These are phyloP conservation scores for Mycena floridula DNA, from an alignment of 768 basidiomycete species.

Conservation along the genomic window DNA sequence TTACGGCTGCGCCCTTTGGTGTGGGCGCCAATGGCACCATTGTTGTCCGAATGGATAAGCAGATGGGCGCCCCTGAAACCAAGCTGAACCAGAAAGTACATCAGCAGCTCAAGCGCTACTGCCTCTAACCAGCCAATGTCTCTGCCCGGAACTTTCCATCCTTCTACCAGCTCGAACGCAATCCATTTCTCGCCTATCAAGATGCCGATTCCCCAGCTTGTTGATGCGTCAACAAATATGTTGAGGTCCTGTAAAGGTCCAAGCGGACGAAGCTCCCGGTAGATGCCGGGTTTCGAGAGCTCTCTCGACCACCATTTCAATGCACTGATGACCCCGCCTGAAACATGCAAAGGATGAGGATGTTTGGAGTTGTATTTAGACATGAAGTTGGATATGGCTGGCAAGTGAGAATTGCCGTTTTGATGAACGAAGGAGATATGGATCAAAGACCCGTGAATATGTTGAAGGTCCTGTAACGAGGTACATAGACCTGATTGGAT, in stretches of 20 bases:
- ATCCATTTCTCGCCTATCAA: conserved; percentile 1
- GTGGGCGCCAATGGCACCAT: no score
- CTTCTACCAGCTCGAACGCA: not conserved
- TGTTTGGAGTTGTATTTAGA: not conserved
- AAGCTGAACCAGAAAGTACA: no score
- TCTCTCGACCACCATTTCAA: conserved; percentile 1
- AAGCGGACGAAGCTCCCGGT: no score
- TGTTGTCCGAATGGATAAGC: no score
- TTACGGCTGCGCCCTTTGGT: conserved; percentile 1
- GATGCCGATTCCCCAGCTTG: conserved; percentile 5
- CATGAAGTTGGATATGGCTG: no score
- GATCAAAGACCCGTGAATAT: conserved; percentile 9
- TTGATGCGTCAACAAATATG: conserved; percentile 9
- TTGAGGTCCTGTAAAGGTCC: not conserved
- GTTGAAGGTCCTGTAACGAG: no score
- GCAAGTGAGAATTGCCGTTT: not conserved
- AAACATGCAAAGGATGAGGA: not conserved
- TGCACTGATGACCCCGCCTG: no score
- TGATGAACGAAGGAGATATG: conserved; percentile 12
- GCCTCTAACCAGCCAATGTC: no score
- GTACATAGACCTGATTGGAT: not conserved
- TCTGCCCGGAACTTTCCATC: no score
- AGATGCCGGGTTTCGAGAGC: not conserved
- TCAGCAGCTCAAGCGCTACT: no score
- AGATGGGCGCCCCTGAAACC: not conserved